Evolutionary conservation across 2,329 filamentous ascomycete species (phyloP), one percentile per base, ranked within the genome.

Genomic region (Clonostachys rhizophaga): DNA sequence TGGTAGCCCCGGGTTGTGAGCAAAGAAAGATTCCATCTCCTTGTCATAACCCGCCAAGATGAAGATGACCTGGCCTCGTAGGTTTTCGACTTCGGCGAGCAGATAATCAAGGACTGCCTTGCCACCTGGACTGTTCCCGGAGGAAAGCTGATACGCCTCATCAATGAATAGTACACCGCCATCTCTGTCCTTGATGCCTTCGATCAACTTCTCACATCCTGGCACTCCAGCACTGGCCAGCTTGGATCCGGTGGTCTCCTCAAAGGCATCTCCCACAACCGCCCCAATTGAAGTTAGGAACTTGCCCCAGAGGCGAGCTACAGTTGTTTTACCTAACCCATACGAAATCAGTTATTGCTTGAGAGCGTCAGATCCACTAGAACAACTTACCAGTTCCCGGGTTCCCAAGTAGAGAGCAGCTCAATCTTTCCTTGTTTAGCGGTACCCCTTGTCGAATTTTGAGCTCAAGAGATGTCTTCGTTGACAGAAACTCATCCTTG

Each of bases 121-220:
- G 0, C 87, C 86, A 1, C 78, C 78, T 3, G 59, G 55, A 18
- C 67, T 85, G 47, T 79, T 78, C 0, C 76, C 76, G 1, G 78
- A 79, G 0, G 80, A 74, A 0, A 92, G 69, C 52, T 91, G 87
- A 55, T 92, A 91, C 0, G 87, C 86, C 60, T 92, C 87, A 50
- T 92, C 88, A 18, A 92, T 84, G 57, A 92, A 91, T 2, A 89
- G 56, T 0, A 83, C 83, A 0, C 88, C 88, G 0, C 87, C 87
- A 0, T 79, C 82, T 1, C 63, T 53, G 30, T 81, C 69, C 5
- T 81, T 57, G 36, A 91, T 71, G 0, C 56, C 43, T 1, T 69
- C 61, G 0, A 71, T 17, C 1, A 83, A 62, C 12, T 74, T 72
- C 55, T 86, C 74, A 51, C 75, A 80, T 1, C 73, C 79, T 0